Conservation (phyloP, 106 monocot species). For the Acorus calamus region DNA sequence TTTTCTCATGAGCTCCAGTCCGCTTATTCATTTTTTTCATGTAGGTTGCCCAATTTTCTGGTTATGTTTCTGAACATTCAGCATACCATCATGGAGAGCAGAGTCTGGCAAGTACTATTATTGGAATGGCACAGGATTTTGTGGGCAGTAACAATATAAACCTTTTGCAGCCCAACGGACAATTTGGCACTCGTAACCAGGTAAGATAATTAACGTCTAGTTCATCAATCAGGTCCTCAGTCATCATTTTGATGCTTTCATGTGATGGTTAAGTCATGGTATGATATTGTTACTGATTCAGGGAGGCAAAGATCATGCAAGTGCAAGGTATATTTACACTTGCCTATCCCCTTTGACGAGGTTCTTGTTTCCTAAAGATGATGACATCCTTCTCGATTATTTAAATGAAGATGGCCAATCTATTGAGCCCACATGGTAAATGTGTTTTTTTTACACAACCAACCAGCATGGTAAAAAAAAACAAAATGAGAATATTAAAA, state of each 20-base stretch:
- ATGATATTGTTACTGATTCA: slow-evolving; percentile 5
- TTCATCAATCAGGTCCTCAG: too few relatives aligned
- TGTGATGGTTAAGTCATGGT: too few relatives aligned
- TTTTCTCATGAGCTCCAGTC: too few relatives aligned
- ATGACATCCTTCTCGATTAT: slow-evolving; percentile 80
- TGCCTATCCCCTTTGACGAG: slow-evolving; percentile 56
- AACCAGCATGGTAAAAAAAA: not conserved
- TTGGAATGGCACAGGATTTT: slow-evolving; percentile 91
- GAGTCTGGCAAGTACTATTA: slow-evolving; percentile 68
- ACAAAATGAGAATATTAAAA: not conserved
- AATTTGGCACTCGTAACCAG: slow-evolving; percentile 82
- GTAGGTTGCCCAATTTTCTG: slow-evolving; percentile 66
- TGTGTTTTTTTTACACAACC: not conserved
- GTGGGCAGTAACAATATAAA: slow-evolving; percentile 93
- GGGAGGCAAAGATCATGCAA: slow-evolving; percentile 95
- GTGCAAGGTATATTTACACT: slow-evolving; percentile 83
- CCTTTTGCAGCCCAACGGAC: slow-evolving; percentile 71
- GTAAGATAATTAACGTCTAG: slow-evolving; percentile 20
- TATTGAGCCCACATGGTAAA: slow-evolving; percentile 89
- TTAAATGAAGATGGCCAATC: slow-evolving; percentile 80
- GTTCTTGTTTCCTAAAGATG: slow-evolving; percentile 80
- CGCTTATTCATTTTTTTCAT: not conserved
- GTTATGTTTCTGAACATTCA: slow-evolving; percentile 96
- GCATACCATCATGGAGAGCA: slow-evolving; percentile 97
- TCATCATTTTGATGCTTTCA: too few relatives aligned